Evolutionary conservation across 2,329 filamentous ascomycete genomes (phyloP).

Genomic region (Penicillium corylophilum): DNA sequence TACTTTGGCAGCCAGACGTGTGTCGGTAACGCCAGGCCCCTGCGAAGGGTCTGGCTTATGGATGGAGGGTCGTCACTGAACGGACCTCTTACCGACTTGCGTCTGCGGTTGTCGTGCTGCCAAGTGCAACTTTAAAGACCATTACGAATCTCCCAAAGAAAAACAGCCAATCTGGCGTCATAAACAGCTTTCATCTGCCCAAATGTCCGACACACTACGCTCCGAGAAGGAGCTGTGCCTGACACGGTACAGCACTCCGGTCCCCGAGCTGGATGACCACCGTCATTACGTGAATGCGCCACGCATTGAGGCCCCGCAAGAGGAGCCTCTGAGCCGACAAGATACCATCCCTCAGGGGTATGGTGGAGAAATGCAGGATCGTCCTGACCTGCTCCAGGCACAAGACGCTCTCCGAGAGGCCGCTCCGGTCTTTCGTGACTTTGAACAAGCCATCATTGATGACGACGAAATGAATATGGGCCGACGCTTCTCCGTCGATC

Average conservation of each 20-base stretch:
- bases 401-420: conserved; percentile 46
- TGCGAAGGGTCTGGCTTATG: conserved; percentile 44
- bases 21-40: conserved; percentile 43
- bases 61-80: conserved; percentile 34
- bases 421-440: conserved; percentile 68
- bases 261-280: conserved; percentile 78
- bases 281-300: conserved; percentile 53
- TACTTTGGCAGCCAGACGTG: conserved; percentile 38
- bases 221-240: conserved; percentile 63
- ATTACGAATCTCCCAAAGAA: conserved; percentile 6
- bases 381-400: conserved; percentile 47
- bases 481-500: conserved; percentile 44
- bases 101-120: conserved; percentile 27
- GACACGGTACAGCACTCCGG: conserved; percentile 63
- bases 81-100: conserved; percentile 28
- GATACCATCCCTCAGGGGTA: conserved; percentile 49
- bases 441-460: conserved; percentile 78
- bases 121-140: conserved; percentile 14
- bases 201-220: conserved; percentile 56
- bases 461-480: conserved; percentile 35
- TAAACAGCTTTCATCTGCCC: conserved; percentile 12
- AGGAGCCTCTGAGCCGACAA: conserved; percentile 31
- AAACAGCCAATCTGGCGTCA: conserved; percentile 18
- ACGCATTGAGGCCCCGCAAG: conserved; percentile 37
- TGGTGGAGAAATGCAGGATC: conserved; percentile 50